Base-by-base conservation (phyloP, 2,329 filamentous ascomycete species). In the Pseudogymnoascus sp. region DNA sequence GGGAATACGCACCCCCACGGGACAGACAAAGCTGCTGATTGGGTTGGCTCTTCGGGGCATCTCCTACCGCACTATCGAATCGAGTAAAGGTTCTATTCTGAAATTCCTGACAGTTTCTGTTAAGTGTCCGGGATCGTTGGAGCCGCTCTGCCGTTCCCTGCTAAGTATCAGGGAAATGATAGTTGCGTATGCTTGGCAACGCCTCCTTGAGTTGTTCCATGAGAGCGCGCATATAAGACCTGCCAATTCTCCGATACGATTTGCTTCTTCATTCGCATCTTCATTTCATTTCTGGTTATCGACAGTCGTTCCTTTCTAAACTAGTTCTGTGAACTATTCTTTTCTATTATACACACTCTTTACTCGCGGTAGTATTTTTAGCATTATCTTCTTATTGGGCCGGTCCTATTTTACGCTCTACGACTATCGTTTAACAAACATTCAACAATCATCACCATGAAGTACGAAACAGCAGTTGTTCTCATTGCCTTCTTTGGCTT, bases 271-370 rank as follows among this genome's bases (percentile, higher is more conserved):
- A 55, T 55, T 55, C 27, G 44, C 44, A 55, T 55, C 27, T 55
- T 55, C 8, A 15, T 29, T 55, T 55, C 29, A 10, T 55, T 55
- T 17, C 12, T 55, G 29, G 27, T 51, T 17, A 41, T 67, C 64
- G 44, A 63, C 67, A 66, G 68, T 66, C 69, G 64, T 69, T 71
- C 69, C 66, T 66, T 71, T 66, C 62, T 66, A 66, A 64, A 48
- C 48, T 64, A 68, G 67, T 72, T 71, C 70, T 68, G 70, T 69
- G 70, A 70, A 71, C 44, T 55, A 55, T 55, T 55, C 66, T 68
- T 70, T 66, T 59, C 65, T 66, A 38, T 69, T 73, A 66, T 66
- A 51, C 60, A 70, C 71, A 67, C 66, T 72, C 68, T 68, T 70
- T 71, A 65, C 58, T 51, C 59, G 59, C 61, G 42, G 62, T 59